These are phyloP conservation scores for Rhizoclosmatium sp. DNA, from an alignment of 192 early-diverging fungal genomes.

Conservation along the genomic window DNA sequence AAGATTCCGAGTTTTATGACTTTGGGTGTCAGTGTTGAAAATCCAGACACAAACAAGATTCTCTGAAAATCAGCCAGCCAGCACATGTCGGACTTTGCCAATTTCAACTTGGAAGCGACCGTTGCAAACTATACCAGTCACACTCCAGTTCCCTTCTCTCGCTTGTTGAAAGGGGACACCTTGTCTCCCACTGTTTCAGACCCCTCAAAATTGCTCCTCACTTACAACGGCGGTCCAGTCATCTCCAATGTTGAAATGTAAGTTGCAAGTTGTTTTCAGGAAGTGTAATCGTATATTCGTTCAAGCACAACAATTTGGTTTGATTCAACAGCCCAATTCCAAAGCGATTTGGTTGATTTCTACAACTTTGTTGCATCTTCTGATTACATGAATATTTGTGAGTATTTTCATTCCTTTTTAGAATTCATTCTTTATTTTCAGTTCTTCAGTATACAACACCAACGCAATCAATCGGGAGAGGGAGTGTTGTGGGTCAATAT, in stretches of 20 bases:
- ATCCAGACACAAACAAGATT: too few relatives aligned
- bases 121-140: too few relatives aligned
- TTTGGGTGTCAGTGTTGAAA: too few relatives aligned
- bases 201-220: not conserved
- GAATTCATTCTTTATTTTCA: not conserved
- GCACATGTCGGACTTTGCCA: too few relatives aligned
- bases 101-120: too few relatives aligned
- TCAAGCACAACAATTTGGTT: not conserved
- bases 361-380: conserved; percentile 16
- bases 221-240: conserved; percentile 19
- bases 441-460: conserved; percentile 15
- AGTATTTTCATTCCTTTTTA: not conserved
- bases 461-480: conserved; percentile 10
- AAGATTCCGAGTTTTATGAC: too few relatives aligned
- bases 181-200: not conserved
- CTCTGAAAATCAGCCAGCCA: too few relatives aligned
- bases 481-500: not conserved
- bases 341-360: not conserved
- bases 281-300: not conserved
- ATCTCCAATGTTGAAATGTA: conserved; percentile 24
- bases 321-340: not conserved
- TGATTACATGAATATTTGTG: conserved; percentile 4
- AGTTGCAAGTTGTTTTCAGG: not conserved
- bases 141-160: too few relatives aligned
- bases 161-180: too few relatives aligned